A percentile compares a stretch with the other conserved stretches of the same genome.
Evolutionary conservation across 805 yeast genomes (phyloP).

Genomic region (Metschnikowia orientalis): DNA sequence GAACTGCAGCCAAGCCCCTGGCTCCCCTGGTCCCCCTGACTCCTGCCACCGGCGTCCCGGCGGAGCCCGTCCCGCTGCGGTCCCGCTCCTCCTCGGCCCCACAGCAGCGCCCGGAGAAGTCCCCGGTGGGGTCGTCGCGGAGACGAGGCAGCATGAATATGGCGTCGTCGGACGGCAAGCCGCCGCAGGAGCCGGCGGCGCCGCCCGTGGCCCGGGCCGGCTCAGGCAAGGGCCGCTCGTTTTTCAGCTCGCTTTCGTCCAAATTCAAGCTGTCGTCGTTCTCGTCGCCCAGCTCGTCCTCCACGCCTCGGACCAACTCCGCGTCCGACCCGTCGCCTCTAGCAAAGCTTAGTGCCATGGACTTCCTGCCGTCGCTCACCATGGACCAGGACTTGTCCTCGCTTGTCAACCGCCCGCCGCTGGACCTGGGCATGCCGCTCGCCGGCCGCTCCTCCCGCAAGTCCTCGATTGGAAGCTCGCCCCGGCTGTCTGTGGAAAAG

Average conservation of each 20-base stretch:
- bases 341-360: conserved; percentile 5
- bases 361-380: conserved; percentile 4
- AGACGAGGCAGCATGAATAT: conserved; percentile 12
- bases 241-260: conserved; percentile 38
- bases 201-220: conserved; percentile 6
- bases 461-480: conserved; percentile 8
- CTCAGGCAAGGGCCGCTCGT: conserved; percentile 16
- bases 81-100: conserved; percentile 24
- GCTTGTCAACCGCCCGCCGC: conserved; percentile 24
- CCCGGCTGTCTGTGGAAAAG: conserved; percentile 14
- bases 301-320: too few relatives aligned
- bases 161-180: not conserved
- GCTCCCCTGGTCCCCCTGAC: not conserved
- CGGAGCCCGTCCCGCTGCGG: conserved; percentile 18
- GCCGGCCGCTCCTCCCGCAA: conserved; percentile 10
- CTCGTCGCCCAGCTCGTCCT: conserved; percentile 6
- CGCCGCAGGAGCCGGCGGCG: not conserved
- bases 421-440: conserved; percentile 21
- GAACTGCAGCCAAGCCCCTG: not conserved
- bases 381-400: conserved; percentile 22
- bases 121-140: conserved; percentile 7
- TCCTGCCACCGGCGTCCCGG: not conserved
- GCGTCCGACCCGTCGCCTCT: conserved; percentile 3
- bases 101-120: conserved; percentile 8
- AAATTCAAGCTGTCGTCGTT: conserved; percentile 30